Conservation (phyloP, 2,329 filamentous ascomycete genomes). For the Aureobasidium sp. region DNA sequence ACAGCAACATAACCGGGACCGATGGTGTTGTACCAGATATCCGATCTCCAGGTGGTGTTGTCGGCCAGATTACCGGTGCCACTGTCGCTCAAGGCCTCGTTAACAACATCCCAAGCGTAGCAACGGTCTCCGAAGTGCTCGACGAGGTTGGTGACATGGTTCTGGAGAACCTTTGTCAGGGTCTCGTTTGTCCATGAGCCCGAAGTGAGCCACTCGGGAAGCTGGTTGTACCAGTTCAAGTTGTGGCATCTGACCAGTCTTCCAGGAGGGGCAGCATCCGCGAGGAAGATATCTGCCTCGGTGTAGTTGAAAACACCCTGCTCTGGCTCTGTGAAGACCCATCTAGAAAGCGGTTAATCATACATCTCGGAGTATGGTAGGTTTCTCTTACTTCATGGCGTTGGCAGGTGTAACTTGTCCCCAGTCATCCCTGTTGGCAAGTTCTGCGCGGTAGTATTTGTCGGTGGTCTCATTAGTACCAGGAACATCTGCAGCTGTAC, state of each 20-base stretch:
- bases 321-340: conserved; percentile 52
- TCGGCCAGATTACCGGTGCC: conserved; percentile 4
- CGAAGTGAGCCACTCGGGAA: conserved; percentile 43
- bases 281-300: conserved; percentile 43
- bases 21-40: conserved; percentile 48
- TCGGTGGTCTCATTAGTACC: conserved; percentile 41
- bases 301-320: conserved; percentile 51
- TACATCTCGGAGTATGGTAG: neutral
- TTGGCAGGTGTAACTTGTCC: conserved; percentile 59
- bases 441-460: conserved; percentile 45
- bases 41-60: conserved; percentile 44
- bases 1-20: conserved; percentile 50
- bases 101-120: conserved; percentile 58
- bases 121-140: conserved; percentile 52
- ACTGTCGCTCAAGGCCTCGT: conserved; percentile 51
- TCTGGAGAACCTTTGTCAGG: conserved; percentile 48
- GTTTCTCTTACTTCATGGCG: conserved; percentile 38
- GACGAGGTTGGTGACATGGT: conserved; percentile 52
- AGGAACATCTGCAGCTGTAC: conserved; percentile 51
- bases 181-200: conserved; percentile 49
- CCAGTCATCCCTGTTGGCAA: conserved; percentile 50
- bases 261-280: conserved; percentile 31
- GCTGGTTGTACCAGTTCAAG: conserved; percentile 46
- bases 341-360: conserved; percentile 25
- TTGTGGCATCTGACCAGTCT: conserved; percentile 55